Evolutionary conservation across 345 rosid genomes (phyloP).

Genomic region (Populus tremula): DNA sequence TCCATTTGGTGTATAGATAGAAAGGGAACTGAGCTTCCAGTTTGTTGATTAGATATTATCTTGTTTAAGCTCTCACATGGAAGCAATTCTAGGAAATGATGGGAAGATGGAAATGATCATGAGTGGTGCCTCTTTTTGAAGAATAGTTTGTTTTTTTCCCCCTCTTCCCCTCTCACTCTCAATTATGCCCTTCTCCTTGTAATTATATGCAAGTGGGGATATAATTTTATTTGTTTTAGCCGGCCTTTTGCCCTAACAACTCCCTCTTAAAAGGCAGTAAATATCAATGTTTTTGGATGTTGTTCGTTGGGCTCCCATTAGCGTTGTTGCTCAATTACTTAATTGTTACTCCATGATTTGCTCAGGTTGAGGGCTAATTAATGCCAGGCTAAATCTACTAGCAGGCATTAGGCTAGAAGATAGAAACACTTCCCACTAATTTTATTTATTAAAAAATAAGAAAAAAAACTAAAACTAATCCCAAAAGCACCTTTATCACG

Average conservation of each 20-base stretch:
- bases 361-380: neutral
- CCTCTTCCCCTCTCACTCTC: constrained; percentile 24
- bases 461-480: no score
- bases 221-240: constrained; percentile 30
- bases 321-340: constrained; percentile 11
- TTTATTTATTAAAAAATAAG: no score
- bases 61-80: constrained; percentile 16
- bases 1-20: no score
- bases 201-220: constrained; percentile 49
- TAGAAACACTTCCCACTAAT: neutral
- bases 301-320: constrained; percentile 11
- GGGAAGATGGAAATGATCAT: constrained; percentile 32
- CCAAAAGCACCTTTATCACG: neutral
- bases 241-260: constrained; percentile 33
- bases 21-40: no score
- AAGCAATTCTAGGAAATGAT: constrained; percentile 35
- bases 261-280: constrained; percentile 19
- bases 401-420: neutral
- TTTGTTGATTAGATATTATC: no score
- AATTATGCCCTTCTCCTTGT: constrained; percentile 36
- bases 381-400: constrained; percentile 7
- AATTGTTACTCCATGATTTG: neutral
- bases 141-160: neutral
- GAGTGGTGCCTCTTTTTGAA: neutral
- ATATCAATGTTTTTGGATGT: constrained; percentile 15